Evolutionary conservation across 139 green algal genomes (phyloP), one percentile per base, ranked within the genome.

Genomic region (Coelastrella sp.): DNA sequence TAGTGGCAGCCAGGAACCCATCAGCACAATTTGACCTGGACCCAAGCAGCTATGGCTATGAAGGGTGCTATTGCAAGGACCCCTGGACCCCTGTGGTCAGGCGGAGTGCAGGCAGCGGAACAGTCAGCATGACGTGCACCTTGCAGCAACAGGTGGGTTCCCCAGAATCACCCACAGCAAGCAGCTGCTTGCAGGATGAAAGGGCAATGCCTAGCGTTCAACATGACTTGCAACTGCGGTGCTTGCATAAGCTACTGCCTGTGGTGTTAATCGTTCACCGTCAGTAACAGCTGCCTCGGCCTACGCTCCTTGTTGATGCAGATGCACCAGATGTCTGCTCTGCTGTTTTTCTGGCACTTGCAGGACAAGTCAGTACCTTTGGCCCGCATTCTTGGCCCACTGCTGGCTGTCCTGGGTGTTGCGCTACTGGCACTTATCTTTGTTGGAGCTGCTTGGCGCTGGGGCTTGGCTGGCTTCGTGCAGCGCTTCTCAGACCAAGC

Each of bases 401-500:
- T 88, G 66, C 84, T 88, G 19, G 61, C 84, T 58, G 66, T 81
- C 6, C 25, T 75, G 8, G 49, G 24, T 14, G 6, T 88, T 8
- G 49, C 68, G 11, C 17, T 88, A 12, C 8, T 88, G 9, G 84
- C 84, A n/a, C 84, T 88, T 9, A 49, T 24, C 22, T 66, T 58
- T 15, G 35, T 88, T 19, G 66, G 20, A 65, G 68, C 84, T 24
- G 84, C 84, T 20, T 88, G 66, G 84, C 84, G 84, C 15, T 80
- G 84, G 35, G 84, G 61, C 60, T 58, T 76, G 63, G 63, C 61
- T 19, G 82, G 82, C 15, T 35, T 76, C 20, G 25, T 78, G 61
- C 82, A 78, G 82, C 61, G 63, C 49, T 61, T 87, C 6, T 60
- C 14, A 17, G 63, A 60, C 10, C 60, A 78, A 66, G 82, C 82